These are phyloP conservation scores for Exobasidium rhododendri DNA, from an alignment of 1,284 basidiomycete species.

Conservation along the genomic window DNA sequence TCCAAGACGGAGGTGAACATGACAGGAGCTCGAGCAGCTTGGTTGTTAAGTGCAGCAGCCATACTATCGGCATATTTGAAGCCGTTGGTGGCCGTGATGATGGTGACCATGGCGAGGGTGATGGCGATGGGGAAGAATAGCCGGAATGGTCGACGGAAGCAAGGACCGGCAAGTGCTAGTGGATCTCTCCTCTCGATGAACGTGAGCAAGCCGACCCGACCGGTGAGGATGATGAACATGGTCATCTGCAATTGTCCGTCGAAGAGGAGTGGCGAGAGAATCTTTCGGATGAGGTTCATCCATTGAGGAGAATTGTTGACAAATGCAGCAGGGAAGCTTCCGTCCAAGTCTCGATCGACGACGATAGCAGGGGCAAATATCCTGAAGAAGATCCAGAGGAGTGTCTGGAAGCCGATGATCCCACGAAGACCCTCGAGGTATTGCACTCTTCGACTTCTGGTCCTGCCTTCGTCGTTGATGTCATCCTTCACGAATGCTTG, in stretches of 20 bases:
- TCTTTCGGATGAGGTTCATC: slow-evolving; percentile 35
- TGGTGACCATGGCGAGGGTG: slow-evolving; percentile 27
- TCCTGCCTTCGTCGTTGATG: slow-evolving; percentile 10
- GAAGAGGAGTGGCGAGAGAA: slow-evolving; percentile 30
- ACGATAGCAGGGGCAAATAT: slow-evolving; percentile 41
- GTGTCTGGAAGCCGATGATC: slow-evolving; percentile 31
- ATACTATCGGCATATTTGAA: slow-evolving; percentile 27
- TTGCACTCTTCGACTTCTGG: not conserved
- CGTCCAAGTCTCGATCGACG: slow-evolving; percentile 20
- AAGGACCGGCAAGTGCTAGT: slow-evolving; percentile 27
- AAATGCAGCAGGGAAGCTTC: slow-evolving; percentile 18
- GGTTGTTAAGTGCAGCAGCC: slow-evolving; percentile 21
- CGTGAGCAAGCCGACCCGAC: slow-evolving; percentile 28
- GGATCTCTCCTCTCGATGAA: slow-evolving; percentile 34
- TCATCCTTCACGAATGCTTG: slow-evolving; percentile 8
- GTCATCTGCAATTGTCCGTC: slow-evolving; percentile 34
- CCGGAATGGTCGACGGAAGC: slow-evolving; percentile 39
- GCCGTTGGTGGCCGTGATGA: slow-evolving; percentile 26
- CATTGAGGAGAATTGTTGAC: slow-evolving; percentile 18
- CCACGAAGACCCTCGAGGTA: slow-evolving; percentile 20
- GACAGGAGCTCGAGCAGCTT: slow-evolving; percentile 24
- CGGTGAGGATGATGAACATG: slow-evolving; percentile 36
- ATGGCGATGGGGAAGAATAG: slow-evolving; percentile 32
- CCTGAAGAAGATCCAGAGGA: slow-evolving; percentile 43
- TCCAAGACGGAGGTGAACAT: slow-evolving; percentile 29